A percentile compares a stretch with the other conserved stretches of the same genome.
These are phyloP conservation scores for Asterophora lycoperdoides DNA, from an alignment of 768 basidiomycete genomes.

Conservation along the genomic window DNA sequence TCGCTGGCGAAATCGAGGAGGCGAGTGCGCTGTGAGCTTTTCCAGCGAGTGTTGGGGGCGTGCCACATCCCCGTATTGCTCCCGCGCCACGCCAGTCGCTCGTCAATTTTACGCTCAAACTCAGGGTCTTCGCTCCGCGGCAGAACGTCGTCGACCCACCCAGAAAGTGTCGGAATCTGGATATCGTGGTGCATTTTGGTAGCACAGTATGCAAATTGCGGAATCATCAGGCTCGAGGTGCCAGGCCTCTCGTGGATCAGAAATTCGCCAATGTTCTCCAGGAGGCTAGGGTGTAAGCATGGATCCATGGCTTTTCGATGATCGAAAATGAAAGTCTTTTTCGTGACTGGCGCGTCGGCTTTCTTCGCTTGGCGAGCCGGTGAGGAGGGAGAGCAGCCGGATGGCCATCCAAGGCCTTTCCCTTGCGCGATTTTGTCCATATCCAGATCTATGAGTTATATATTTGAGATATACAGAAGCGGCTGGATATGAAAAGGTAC, in stretches of 20 bases:
- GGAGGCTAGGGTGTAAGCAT: conserved; percentile 29
- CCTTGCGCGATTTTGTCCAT: conserved; percentile 9
- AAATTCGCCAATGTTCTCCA: conserved; percentile 38
- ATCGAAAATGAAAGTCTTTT: conserved; percentile 34
- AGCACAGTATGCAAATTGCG: conserved; percentile 39
- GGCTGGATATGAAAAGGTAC: not conserved
- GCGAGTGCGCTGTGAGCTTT: conserved; percentile 35
- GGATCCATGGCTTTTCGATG: conserved; percentile 36
- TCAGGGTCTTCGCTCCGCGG: conserved; percentile 41
- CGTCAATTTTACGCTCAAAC: conserved; percentile 54
- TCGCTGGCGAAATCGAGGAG: conserved; percentile 35
- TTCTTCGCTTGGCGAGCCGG: conserved; percentile 19
- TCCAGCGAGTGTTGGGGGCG: conserved; percentile 34
- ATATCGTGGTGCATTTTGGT: conserved; percentile 45
- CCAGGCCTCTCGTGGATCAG: conserved; percentile 29
- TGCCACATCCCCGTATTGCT: conserved; percentile 55
- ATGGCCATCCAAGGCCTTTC: conserved; percentile 15
- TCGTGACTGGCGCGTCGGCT: conserved; percentile 5
- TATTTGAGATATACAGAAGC: not conserved
- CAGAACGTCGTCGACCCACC: conserved; percentile 31
- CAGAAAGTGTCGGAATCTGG: conserved; percentile 33
- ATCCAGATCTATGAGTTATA: conserved; percentile 12
- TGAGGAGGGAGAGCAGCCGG: conserved; percentile 24
- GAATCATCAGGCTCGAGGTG: conserved; percentile 30
- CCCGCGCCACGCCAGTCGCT: conserved; percentile 57